These are phyloP conservation scores for Parascedosporium putredinis DNA, from an alignment of 2,329 filamentous ascomycete genomes.

Conservation along the genomic window DNA sequence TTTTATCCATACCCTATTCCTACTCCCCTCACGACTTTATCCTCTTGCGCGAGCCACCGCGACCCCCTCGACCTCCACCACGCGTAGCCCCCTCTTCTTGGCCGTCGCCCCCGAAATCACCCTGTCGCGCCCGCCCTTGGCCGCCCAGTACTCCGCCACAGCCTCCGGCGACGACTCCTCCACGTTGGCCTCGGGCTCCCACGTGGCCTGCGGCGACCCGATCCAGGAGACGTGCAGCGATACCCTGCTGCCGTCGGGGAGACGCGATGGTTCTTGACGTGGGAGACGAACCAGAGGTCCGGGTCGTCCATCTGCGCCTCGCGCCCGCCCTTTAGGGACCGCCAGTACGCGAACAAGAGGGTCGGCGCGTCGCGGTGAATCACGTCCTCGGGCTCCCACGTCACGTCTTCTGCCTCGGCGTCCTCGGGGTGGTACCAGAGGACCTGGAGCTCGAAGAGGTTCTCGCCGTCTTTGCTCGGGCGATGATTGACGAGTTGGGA, in stretches of 20 bases:
- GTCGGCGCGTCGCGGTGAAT: conserved; percentile 23
- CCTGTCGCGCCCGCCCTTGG: conserved; percentile 1
- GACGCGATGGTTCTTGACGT: conserved; percentile 20
- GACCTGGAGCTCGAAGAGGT: conserved; percentile 4
- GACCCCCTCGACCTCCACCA: not conserved
- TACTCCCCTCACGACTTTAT: not conserved
- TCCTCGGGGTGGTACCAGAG: not conserved
- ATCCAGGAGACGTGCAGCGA: conserved; percentile 25
- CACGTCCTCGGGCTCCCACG: conserved; percentile 24
- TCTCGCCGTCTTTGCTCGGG: not conserved
- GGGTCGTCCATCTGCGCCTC: conserved; percentile 21
- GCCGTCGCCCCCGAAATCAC: not conserved
- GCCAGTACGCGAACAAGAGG: conserved; percentile 23
- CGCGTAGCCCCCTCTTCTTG: not conserved
- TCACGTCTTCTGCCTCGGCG: conserved; percentile 15
- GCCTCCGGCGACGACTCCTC: conserved; percentile 18
- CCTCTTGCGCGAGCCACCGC: not conserved
- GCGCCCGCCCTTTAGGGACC: conserved; percentile 17
- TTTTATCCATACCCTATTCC: not conserved
- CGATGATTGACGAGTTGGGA: not conserved
- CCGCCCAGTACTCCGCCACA: conserved; percentile 18
- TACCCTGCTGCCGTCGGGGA: conserved; percentile 13
- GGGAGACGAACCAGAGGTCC: conserved; percentile 22
- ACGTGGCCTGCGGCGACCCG: conserved; percentile 20
- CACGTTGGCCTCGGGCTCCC: conserved; percentile 18